Base-by-base conservation (phyloP, 2,329 filamentous ascomycete species). In the Fusarium succisae region DNA sequence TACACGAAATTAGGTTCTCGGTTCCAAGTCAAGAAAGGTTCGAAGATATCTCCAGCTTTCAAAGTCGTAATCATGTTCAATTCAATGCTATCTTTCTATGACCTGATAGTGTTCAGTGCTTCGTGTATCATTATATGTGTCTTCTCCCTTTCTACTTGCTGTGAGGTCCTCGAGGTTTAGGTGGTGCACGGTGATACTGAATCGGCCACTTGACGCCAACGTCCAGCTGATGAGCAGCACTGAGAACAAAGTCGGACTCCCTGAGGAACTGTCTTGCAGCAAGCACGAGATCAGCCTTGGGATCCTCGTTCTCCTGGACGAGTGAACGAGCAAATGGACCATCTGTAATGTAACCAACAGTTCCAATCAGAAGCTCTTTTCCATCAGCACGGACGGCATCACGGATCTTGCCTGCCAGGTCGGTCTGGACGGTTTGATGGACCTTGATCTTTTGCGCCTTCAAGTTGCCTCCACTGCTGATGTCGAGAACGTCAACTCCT, bases 401-500 rank as follows among this genome's bases (percentile, higher is more conserved):
- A 79, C 96, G 94, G 72, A 97, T 90, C 38, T 87, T 85, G 53
- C 90, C 89, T 0, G 94, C 92, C 62, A 96, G 90, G 45, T 91
- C 90, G 28, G 91, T 88, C 84, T 97, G 95, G 86, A 93, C 96
- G 3, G 91, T 90, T 65, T 90, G 88, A 50, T 89, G 87, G 18
- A 87, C 77, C 26, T 88, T 82, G 72, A 94, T 89, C 79, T 90
- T 85, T 79, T 93, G 91, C 50, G 82, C 80, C 41, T 85, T 82
- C 79, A 91, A 88, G 80, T 93, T 93, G 44, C 93, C 95, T 39
- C 91, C 94, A 2, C 91, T 91, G 76, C 91, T 94, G 65, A 97
- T 90, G 80, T 98, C 95, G 37, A 98, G 87, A 22, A 97, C 85
- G 80, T 98, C 95, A 48, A 98, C 88, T 37, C 95, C 95, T 18